These are phyloP conservation scores for Cinnamomum micranthum DNA, from an alignment of 164 flowering plant species.

Conservation along the genomic window DNA sequence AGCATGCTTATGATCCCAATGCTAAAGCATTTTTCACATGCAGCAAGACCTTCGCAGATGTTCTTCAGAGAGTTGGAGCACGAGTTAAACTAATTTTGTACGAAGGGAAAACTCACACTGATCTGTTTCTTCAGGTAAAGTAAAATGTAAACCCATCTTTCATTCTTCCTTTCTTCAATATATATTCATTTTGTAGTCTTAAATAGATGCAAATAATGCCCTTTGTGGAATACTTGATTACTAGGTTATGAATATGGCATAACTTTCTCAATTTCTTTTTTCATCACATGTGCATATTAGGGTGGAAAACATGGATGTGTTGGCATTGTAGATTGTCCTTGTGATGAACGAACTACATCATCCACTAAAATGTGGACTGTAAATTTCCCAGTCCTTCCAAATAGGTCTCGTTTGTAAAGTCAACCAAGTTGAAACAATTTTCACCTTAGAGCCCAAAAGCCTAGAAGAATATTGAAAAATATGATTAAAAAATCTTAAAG, in stretches of 20 bases:
- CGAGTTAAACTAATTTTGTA: slow-evolving; percentile 60
- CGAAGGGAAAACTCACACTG: slow-evolving; percentile 89
- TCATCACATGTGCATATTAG: too few relatives aligned
- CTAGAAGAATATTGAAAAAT: too few relatives aligned
- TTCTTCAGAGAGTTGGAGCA: slow-evolving; percentile 60
- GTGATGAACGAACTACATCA: not conserved
- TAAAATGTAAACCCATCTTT: not conserved
- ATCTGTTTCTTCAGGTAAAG: slow-evolving; percentile 84
- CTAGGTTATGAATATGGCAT: too few relatives aligned
- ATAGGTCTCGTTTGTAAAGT: too few relatives aligned
- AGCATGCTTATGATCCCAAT: not conserved
- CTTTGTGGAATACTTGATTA: too few relatives aligned
- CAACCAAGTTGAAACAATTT: too few relatives aligned
- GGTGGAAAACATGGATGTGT: not conserved
- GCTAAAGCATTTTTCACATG: slow-evolving; percentile 11
- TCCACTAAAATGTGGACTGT: not conserved
- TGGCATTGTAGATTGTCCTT: not conserved
- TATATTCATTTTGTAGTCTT: not conserved
- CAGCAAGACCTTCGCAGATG: slow-evolving; percentile 64
- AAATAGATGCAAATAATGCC: not conserved
- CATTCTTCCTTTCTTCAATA: not conserved
- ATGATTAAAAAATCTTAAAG: too few relatives aligned
- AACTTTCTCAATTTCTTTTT: too few relatives aligned
- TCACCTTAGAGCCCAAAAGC: too few relatives aligned
- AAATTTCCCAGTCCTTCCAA: too few relatives aligned